These are phyloP conservation scores for Arxiozyma bovina DNA, from an alignment of 1,139 yeast genomes.

Conservation along the genomic window DNA sequence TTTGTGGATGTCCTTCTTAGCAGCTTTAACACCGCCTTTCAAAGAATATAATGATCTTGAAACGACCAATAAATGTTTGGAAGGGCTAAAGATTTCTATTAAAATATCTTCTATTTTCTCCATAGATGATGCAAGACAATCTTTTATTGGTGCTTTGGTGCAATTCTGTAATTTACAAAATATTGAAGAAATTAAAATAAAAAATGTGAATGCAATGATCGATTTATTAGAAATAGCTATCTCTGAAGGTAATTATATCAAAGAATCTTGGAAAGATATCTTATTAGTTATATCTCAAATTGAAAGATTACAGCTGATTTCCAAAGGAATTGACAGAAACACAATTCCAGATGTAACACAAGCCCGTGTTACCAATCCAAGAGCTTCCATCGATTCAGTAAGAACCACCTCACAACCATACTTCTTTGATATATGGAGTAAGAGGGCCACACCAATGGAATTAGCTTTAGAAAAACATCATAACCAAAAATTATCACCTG, in stretches of 20 bases:
- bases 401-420: slow-evolving; percentile 34
- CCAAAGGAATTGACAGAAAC: slow-evolving; percentile 81
- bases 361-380: slow-evolving; percentile 45
- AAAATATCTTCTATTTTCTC: slow-evolving; percentile 80
- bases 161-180: slow-evolving; percentile 79
- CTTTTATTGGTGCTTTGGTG: slow-evolving; percentile 82
- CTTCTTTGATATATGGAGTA: slow-evolving; percentile 33
- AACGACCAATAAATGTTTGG: slow-evolving; percentile 62
- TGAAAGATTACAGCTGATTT: slow-evolving; percentile 79
- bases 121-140: slow-evolving; percentile 73
- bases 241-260: slow-evolving; percentile 64
- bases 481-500: slow-evolving; percentile 43
- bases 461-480: slow-evolving; percentile 43
- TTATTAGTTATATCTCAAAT: slow-evolving; percentile 79
- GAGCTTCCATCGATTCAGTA: slow-evolving; percentile 49
- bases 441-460: slow-evolving; percentile 40
- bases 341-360: slow-evolving; percentile 77
- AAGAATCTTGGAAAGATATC: slow-evolving; percentile 75
- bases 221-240: slow-evolving; percentile 70
- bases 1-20: slow-evolving; percentile 93
- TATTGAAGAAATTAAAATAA: slow-evolving; percentile 65
- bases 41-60: slow-evolving; percentile 79
- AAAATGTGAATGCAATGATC: slow-evolving; percentile 74
- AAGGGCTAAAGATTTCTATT: slow-evolving; percentile 76
- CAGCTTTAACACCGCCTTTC: slow-evolving; percentile 89